Evolutionary conservation across 345 rosid species (phyloP), one percentile per base, ranked within the genome.

Genomic region (Sisymbrium irio): DNA sequence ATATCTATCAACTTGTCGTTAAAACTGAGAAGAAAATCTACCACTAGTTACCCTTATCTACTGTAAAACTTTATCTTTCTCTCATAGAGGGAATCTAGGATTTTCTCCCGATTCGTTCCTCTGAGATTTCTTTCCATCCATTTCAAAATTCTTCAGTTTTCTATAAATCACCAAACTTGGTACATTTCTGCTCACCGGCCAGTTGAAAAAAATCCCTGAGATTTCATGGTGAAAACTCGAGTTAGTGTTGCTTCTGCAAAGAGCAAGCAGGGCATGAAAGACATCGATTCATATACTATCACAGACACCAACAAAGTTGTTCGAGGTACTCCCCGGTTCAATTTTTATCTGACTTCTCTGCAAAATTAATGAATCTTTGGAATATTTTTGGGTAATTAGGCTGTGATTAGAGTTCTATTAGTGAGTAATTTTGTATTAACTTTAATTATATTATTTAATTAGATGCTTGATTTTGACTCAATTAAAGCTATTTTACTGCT

Each of bases 221-320:
- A 67, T 51, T 46, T 69, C 36, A 93, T 93, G 98, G 97, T 96
- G 50, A 93, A 86, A 77, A 90, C 95, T 71, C 83, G 93, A 82
- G 91, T 89, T 75, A 86, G 50, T 22, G 25, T 22, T 1, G 25
- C 25, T 22, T 22, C 25, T 22, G 1, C 3, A 3, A 22, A 22
- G 25, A 22, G 25, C 25, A 22, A 22, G 3, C 25, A 22, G 1
- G 25, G 3, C 25, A 22, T 1, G 1, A 22, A 22, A 22, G 25
- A 3, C 3, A 22, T 22, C 25, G 25, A 22, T 22, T 22, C 25
- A 22, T 22, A 1, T 22, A 22, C 3, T 22, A 22, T 22, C 25
- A 22, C 1, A 1, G 25, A 3, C 25, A 22, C 25, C 25, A 22
- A 55, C 81, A 89, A 87, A 82, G 64, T 87, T 53, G 88, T 89